Conservation (phyloP, 495 filamentous ascomycete species). For the Stereocaulon alpinum region DNA sequence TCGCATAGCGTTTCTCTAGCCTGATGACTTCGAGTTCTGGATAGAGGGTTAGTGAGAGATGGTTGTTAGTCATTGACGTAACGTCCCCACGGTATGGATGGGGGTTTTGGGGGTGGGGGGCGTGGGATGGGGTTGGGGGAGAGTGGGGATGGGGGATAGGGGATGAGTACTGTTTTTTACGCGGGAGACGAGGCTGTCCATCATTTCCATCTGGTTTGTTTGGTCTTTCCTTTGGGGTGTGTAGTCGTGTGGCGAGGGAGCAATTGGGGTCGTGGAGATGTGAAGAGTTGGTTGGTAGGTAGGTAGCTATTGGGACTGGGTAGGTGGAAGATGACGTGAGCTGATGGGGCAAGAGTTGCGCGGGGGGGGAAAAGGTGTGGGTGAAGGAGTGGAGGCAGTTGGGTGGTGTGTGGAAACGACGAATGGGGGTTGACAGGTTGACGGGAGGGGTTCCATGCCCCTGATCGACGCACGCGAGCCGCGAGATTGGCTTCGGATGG, state of each 20-base stretch:
- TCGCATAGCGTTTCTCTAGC: constrained; percentile 69
- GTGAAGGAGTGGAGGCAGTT: neutral
- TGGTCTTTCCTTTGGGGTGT: neutral
- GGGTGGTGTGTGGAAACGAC: neutral
- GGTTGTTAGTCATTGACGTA: constrained; percentile 23
- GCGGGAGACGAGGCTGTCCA: constrained; percentile 11
- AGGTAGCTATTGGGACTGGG: neutral
- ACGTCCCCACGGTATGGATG: constrained; percentile 8
- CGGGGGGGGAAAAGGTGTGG: neutral
- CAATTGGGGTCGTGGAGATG: neutral
- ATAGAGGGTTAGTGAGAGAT: constrained; percentile 30
- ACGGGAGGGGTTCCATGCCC: neutral
- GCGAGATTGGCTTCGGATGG: neutral
- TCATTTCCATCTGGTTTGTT: neutral
- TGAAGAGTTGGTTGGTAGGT: neutral
- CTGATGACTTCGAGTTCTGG: constrained; percentile 62
- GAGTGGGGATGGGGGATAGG: neutral
- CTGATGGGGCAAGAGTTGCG: neutral
- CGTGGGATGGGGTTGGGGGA: neutral
- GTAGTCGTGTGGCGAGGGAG: neutral
- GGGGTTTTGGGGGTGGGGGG: constrained; percentile 21
- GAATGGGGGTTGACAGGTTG: neutral
- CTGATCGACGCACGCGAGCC: neutral
- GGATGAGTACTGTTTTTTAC: constrained; percentile 1
- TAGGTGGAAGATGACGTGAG: neutral